Percentiles rank a stretch among this genome's conserved stretches.
phyloP scores from a whole-genome alignment of 2,329 filamentous ascomycete genomes.

The Pyrenochaeta sp. region DNA sequence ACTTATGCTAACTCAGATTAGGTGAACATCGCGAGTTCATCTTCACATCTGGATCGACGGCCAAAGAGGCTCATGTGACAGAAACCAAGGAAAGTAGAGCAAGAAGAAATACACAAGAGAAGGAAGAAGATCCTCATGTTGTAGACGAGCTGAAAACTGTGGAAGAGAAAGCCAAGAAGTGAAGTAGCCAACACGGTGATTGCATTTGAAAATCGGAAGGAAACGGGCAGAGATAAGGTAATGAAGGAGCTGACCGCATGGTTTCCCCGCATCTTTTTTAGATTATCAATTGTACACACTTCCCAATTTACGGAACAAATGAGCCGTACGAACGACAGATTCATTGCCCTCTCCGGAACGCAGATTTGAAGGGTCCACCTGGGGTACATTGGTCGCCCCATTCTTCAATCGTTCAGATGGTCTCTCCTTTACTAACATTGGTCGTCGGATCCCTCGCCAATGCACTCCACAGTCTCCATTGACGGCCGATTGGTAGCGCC shows the following conservation, averaged over 20 bases:
- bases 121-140: constrained; percentile 39
- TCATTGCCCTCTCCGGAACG: background rate
- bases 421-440: constrained; percentile 1
- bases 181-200: background rate
- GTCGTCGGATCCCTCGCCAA: constrained; percentile 2
- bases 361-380: constrained; percentile 8
- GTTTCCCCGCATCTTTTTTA: background rate
- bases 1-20: background rate
- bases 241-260: background rate
- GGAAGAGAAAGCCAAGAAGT: constrained; percentile 3
- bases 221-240: background rate
- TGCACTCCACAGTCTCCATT: constrained; percentile 10
- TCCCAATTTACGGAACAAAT: background rate
- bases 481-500: constrained; percentile 6
- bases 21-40: constrained; percentile 43
- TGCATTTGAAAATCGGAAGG: too few relatives aligned
- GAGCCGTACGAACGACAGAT: background rate
- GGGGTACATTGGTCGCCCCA: constrained; percentile 9
- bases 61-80: constrained; percentile 36
- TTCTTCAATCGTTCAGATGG: background rate
- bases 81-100: constrained; percentile 35
- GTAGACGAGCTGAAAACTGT: constrained; percentile 36
- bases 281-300: background rate
- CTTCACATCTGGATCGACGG: constrained; percentile 35
- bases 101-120: constrained; percentile 21